These are phyloP conservation scores for Leccinum subtestaceum DNA, from an alignment of 768 basidiomycete genomes.

Conservation along the genomic window DNA sequence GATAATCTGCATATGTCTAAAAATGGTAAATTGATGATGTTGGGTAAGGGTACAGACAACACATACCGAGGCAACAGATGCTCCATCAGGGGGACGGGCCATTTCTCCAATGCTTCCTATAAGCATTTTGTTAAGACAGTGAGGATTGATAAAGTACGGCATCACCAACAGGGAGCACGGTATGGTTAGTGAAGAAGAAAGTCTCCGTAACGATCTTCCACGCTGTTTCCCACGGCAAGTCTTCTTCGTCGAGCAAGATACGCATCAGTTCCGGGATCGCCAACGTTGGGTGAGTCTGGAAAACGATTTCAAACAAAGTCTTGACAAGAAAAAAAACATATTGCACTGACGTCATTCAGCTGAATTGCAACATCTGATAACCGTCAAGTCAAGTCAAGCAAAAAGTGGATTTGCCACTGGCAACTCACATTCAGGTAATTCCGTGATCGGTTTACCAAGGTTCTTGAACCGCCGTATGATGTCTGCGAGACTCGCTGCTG, in stretches of 20 bases:
- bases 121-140: not conserved
- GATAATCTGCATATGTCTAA: slow-evolving; percentile 86
- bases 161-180: slow-evolving; percentile 75
- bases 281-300: slow-evolving; percentile 91
- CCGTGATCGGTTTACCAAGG: slow-evolving; percentile 70
- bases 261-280: slow-evolving; percentile 96
- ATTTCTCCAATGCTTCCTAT: slow-evolving; percentile 85
- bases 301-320: slow-evolving; percentile 1
- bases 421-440: slow-evolving; percentile 76
- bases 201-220: slow-evolving; percentile 89
- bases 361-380: slow-evolving; percentile 81
- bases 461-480: slow-evolving; percentile 94
- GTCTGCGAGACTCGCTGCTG: slow-evolving; percentile 81
- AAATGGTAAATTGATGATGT: not conserved
- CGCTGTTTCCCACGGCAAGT: slow-evolving; percentile 75
- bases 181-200: slow-evolving; percentile 96
- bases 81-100: slow-evolving; percentile 86
- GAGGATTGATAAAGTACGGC: not conserved
- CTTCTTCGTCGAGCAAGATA: slow-evolving; percentile 89
- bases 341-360: slow-evolving; percentile 74
- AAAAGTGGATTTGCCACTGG: not conserved
- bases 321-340: not conserved
- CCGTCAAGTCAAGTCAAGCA: slow-evolving; percentile 3
- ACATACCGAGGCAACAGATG: slow-evolving; percentile 73
- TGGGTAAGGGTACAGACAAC: slow-evolving; percentile 10